Evolutionary conservation across 768 basidiomycete genomes (phyloP).

Genomic region (Pholiota molesta): DNA sequence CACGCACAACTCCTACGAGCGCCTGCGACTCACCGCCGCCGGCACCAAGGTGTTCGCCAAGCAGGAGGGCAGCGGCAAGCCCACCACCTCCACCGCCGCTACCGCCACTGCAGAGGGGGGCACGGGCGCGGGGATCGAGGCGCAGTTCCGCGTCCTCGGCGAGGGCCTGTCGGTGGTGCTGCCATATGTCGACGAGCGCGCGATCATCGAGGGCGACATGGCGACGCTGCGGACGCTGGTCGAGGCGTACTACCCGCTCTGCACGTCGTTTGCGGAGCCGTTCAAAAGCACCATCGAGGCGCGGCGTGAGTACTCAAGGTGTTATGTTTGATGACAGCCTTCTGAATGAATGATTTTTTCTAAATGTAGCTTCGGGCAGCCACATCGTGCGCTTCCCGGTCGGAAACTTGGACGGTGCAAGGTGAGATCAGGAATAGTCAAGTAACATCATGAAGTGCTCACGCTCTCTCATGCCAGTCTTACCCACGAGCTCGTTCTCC

Average conservation of each 20-base stretch:
- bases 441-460: slow-evolving; percentile 49
- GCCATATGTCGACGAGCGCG: slow-evolving; percentile 70
- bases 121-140: slow-evolving; percentile 28
- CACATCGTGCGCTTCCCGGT: too few relatives aligned
- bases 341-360: too few relatives aligned
- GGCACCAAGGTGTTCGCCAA: slow-evolving; percentile 93
- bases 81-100: too few relatives aligned
- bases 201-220: slow-evolving; percentile 20
- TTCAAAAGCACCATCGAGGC: too few relatives aligned
- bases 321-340: too few relatives aligned
- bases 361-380: too few relatives aligned
- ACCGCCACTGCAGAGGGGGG: background rate
- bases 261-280: background rate
- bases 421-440: too few relatives aligned
- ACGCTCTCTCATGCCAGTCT: slow-evolving; percentile 45
- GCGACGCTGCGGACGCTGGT: too few relatives aligned
- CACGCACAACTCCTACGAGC: slow-evolving; percentile 77
- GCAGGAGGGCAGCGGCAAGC: slow-evolving; percentile 58
- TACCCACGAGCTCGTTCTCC: slow-evolving; percentile 80
- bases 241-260: too few relatives aligned
- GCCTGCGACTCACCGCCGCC: slow-evolving; percentile 86
- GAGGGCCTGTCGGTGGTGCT: slow-evolving; percentile 86
- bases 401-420: too few relatives aligned
- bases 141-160: slow-evolving; percentile 78
- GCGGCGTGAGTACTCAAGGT: too few relatives aligned